Evolutionary conservation across 2,329 filamentous ascomycete species (phyloP).

Genomic region (Orbilia oligospora): DNA sequence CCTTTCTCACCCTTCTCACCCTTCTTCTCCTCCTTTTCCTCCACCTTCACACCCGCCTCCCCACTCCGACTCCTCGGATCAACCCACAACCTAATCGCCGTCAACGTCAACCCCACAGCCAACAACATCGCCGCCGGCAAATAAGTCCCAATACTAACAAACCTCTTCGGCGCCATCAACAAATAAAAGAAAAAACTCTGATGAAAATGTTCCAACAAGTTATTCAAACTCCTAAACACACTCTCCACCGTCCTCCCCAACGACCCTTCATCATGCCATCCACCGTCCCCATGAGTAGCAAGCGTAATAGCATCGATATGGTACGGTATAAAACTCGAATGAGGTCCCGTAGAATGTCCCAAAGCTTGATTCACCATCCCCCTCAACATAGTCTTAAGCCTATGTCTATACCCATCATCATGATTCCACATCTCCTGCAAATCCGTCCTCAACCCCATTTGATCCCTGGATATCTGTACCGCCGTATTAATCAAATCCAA

Average conservation of each 20-base stretch:
- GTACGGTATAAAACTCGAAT: constrained; percentile 97
- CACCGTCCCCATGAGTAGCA: constrained; percentile 88
- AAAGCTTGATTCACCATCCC: constrained; percentile 94
- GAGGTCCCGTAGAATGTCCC: constrained; percentile 88
- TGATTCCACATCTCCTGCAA: constrained; percentile 89
- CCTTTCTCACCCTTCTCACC: constrained; percentile 61
- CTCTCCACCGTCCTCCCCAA: constrained; percentile 91
- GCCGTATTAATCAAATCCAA: constrained; percentile 96
- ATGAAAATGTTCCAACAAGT: constrained; percentile 94
- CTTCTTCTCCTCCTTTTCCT: constrained; percentile 61
- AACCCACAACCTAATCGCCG: constrained; percentile 94
- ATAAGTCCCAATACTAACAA: constrained; percentile 98
- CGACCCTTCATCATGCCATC: constrained; percentile 98
- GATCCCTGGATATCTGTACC: constrained; percentile 85
- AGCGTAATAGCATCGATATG: constrained; percentile 96
- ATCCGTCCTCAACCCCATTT: constrained; percentile 88
- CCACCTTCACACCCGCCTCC: no score
- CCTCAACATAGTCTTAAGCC: constrained; percentile 87
- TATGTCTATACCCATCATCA: constrained; percentile 81
- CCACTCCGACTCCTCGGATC: constrained; percentile 76
- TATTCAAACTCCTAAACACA: constrained; percentile 93
- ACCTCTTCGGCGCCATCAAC: constrained; percentile 89
- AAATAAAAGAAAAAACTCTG: constrained; percentile 99
- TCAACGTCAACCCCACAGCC: constrained; percentile 94
- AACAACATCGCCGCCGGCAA: constrained; percentile 97